Percentiles rank a stretch among this genome's conserved stretches.
Conservation (phyloP, 192 early-diverging fungal genomes). For the Podila epigama region DNA sequence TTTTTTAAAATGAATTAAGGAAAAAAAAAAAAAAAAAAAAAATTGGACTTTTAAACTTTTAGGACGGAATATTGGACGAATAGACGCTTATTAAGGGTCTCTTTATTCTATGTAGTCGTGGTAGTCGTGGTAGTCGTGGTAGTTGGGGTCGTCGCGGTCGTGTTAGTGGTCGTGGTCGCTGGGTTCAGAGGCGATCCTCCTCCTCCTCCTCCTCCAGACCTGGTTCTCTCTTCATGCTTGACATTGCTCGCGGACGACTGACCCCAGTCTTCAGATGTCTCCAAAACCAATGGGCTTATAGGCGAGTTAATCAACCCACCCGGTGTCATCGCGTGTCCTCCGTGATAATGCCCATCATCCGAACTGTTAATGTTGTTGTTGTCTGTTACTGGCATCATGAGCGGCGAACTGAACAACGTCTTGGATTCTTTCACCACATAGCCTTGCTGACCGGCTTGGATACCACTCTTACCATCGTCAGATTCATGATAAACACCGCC, state of each 20-base stretch:
- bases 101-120: background rate
- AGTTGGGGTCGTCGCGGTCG: background rate
- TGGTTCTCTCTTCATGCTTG: background rate
- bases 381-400: slow-evolving; percentile 1
- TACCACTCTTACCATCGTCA: background rate
- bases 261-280: slow-evolving; percentile 33
- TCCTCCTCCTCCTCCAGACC: background rate
- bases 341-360: too few species aligned
- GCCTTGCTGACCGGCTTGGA: too few species aligned
- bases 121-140: background rate
- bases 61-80: too few species aligned
- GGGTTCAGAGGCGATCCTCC: background rate
- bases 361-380: background rate
- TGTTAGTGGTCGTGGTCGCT: background rate
- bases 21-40: too few species aligned
- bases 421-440: background rate
- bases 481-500: background rate
- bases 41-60: too few species aligned
- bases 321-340: background rate
- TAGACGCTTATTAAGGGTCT: background rate
- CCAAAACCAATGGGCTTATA: slow-evolving; percentile 26
- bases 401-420: slow-evolving; percentile 26
- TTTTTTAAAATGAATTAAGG: too few species aligned
- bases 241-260: slow-evolving; percentile 4
- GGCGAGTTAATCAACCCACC: background rate